phyloP scores from a whole-genome alignment of 805 yeast species.

The Candida xyloterini region DNA sequence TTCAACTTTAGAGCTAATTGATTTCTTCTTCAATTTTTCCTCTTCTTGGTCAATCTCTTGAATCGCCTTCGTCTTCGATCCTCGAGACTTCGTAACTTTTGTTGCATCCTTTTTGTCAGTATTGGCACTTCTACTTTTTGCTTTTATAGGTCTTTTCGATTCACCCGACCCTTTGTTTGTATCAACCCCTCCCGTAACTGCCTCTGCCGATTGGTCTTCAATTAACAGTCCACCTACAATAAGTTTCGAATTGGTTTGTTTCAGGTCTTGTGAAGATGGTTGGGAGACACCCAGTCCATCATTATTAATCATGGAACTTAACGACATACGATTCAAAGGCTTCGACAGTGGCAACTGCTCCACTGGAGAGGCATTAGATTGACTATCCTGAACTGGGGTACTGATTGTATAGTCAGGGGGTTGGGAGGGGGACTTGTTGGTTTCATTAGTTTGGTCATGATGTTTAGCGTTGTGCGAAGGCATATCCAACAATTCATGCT shows the following conservation, averaged over 20 bases:
- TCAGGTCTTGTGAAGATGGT: neutral
- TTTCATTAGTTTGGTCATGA: no score
- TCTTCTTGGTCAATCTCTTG: slow-evolving; percentile 6
- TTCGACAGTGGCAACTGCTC: neutral
- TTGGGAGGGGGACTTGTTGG: neutral
- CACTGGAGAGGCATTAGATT: neutral
- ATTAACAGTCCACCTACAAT: slow-evolving; percentile 17
- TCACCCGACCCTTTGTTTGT: neutral
- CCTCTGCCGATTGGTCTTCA: neutral
- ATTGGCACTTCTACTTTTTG: neutral
- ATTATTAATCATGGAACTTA: slow-evolving; percentile 27
- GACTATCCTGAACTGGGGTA: neutral
- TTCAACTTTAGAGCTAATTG: neutral
- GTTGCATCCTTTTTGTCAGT: slow-evolving; percentile 4
- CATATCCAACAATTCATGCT: no score
- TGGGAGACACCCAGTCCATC: slow-evolving; percentile 9
- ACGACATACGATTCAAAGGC: slow-evolving; percentile 20
- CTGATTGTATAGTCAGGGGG: neutral
- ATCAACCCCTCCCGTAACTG: neutral
- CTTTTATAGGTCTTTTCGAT: neutral
- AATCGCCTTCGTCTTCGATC: slow-evolving; percentile 1
- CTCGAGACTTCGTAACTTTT: slow-evolving; percentile 2
- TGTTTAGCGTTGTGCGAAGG: no score
- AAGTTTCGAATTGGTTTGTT: slow-evolving; percentile 1
- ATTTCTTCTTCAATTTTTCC: slow-evolving; percentile 7